These are phyloP conservation scores for Spergularia bocconei DNA, from an alignment of 148 eudicot genomes.

Conservation along the genomic window DNA sequence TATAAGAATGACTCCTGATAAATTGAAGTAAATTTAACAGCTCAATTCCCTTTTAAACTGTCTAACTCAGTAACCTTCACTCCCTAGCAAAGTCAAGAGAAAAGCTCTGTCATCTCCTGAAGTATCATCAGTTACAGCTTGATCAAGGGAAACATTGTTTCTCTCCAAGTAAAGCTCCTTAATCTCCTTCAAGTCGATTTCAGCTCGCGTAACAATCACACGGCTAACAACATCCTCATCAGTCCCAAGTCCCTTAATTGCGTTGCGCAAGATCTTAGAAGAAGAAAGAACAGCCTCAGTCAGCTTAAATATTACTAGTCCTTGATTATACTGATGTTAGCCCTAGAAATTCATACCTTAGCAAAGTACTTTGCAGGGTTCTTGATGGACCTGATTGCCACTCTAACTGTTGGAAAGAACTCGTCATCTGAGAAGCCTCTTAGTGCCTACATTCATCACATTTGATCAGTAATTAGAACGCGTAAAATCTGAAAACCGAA, in stretches of 20 bases:
- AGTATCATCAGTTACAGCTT: slow-evolving; percentile 42
- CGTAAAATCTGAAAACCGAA: neutral
- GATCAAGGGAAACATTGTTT: slow-evolving; percentile 32
- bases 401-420: slow-evolving; percentile 41
- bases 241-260: slow-evolving; percentile 42
- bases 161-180: slow-evolving; percentile 34
- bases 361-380: slow-evolving; percentile 47
- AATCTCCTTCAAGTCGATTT: slow-evolving; percentile 50
- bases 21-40: neutral
- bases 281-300: neutral
- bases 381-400: slow-evolving; percentile 42
- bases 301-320: neutral
- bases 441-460: slow-evolving; percentile 32
- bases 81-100: slow-evolving; percentile 40
- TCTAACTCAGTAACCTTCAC: slow-evolving; percentile 24
- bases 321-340: neutral
- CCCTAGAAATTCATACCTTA: slow-evolving; percentile 27
- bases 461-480: neutral
- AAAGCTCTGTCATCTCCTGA: slow-evolving; percentile 39
- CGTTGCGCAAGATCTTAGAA: slow-evolving; percentile 31
- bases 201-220: slow-evolving; percentile 49
- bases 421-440: slow-evolving; percentile 35
- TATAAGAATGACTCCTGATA: neutral
- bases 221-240: slow-evolving; percentile 50
- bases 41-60: neutral